Base-by-base conservation (phyloP, 257 asterid species). In the Parsonsia alboflavescens region DNA sequence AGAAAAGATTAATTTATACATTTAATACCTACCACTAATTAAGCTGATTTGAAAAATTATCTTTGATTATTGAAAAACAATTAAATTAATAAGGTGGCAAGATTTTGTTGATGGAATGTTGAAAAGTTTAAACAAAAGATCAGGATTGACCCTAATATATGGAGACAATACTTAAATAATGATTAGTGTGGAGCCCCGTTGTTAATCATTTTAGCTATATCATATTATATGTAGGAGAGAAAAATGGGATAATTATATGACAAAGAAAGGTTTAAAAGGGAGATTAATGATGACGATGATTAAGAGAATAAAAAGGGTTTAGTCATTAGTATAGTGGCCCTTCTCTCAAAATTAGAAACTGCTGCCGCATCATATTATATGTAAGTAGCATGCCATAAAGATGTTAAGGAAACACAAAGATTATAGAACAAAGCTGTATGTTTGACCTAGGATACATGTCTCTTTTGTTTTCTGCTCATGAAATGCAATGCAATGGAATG, bases 241-340 rank as follows among this genome's bases (percentile, higher is more conserved):
- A 81, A 71, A 57, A 70, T 64, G 70, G 78, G 75, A 71, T 56
- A 45, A 44, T 57, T 76, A 79, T 68, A 30, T 73, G 84, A 76
- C 78, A 77, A 76, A 65, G 73, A 11, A 68, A 73, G 71, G 64
- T 67, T 21, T 61, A 58, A 62, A 75, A 81, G 70, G 58, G 71
- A 49, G 75, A 59, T 21, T 68, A 83, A 80, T 78, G 30, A 86
- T 82, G 75, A 76, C 71, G 39, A 33, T 82, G 76, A 74, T 62
- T 82, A 81, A 74, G 75, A 74, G 80, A 72, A 76, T 63, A 59
- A 79, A 70, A 52, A 42, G 79, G 53, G 44, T 61, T 75, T 74
- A 75, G 59, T 52, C 58, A 52, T 17, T 52, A 52, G 21, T 50
- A n/a, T 13, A 50, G 56, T 15, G 58, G 58, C 1, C 46, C 46